Evolutionary conservation across 495 filamentous ascomycete genomes (phyloP).

Genomic region (Penicillium daleae): DNA sequence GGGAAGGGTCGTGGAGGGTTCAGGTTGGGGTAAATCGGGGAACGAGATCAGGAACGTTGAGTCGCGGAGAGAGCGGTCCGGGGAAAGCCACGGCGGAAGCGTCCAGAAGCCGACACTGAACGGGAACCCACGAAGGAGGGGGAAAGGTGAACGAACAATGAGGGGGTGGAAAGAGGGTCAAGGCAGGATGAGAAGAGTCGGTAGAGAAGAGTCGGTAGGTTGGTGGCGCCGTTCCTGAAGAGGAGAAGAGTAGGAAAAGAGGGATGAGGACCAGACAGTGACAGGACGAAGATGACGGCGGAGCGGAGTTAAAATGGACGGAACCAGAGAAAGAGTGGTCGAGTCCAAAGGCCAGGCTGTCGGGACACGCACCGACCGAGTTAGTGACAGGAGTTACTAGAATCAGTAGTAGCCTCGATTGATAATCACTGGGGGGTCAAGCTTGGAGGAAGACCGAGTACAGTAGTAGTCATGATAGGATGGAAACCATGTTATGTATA

Average conservation of each 20-base stretch:
- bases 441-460: no score
- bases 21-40: conserved; percentile 21
- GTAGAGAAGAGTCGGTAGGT: conserved; percentile 1
- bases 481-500: neutral
- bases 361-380: neutral
- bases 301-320: neutral
- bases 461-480: no score
- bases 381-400: no score
- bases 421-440: no score
- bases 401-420: no score
- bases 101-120: conserved; percentile 5
- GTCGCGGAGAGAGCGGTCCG: conserved; percentile 27
- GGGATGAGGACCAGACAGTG: neutral
- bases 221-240: neutral
- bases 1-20: conserved; percentile 3
- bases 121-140: neutral
- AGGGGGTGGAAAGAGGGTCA: neutral
- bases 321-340: neutral
- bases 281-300: conserved; percentile 1
- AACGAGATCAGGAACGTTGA: conserved; percentile 22
- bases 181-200: neutral
- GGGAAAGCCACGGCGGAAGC: conserved; percentile 22
- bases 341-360: neutral
- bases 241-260: neutral
- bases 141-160: neutral